Percentiles rank a stretch among this genome's conserved stretches.
These are phyloP conservation scores for Ascochyta clinopodiicola DNA, from an alignment of 2,329 filamentous ascomycete species.

Conservation along the genomic window DNA sequence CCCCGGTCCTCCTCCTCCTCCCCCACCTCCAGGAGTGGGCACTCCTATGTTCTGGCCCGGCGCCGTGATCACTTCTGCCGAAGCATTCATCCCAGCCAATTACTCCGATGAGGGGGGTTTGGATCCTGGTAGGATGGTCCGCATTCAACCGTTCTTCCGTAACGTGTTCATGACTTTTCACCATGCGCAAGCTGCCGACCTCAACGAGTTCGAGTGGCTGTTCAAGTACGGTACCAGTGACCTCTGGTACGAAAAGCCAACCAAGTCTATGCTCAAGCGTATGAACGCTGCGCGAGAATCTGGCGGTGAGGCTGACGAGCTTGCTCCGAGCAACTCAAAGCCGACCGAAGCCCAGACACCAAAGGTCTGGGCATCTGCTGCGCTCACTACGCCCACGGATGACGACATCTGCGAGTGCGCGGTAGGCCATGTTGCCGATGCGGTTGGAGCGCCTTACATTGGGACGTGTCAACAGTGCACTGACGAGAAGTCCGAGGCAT, in stretches of 20 bases:
- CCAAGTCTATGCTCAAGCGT: constrained; percentile 16
- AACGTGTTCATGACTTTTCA: constrained; percentile 34
- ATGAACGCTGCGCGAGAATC: constrained; percentile 13
- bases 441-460: constrained; percentile 5
- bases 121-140: constrained; percentile 24
- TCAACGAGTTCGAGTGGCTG: constrained; percentile 40
- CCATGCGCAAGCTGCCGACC: constrained; percentile 31
- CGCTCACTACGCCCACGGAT: constrained; percentile 38
- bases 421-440: constrained; percentile 22
- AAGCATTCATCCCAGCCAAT: constrained; percentile 27
- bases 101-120: constrained; percentile 28
- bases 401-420: constrained; percentile 38
- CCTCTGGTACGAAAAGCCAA: constrained; percentile 41
- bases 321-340: constrained; percentile 19
- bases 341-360: constrained; percentile 17
- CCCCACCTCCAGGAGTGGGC: constrained; percentile 3
- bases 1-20: constrained; percentile 20
- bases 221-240: constrained; percentile 33
- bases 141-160: constrained; percentile 34
- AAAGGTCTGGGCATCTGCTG: constrained; percentile 38
- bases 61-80: constrained; percentile 20
- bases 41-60: constrained; percentile 1
- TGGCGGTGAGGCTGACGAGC: constrained; percentile 19
- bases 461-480: constrained; percentile 35
- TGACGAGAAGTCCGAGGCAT: constrained; percentile 33